Base-by-base conservation (phyloP, 2,329 filamentous ascomycete species). In the Fusarium sp. region DNA sequence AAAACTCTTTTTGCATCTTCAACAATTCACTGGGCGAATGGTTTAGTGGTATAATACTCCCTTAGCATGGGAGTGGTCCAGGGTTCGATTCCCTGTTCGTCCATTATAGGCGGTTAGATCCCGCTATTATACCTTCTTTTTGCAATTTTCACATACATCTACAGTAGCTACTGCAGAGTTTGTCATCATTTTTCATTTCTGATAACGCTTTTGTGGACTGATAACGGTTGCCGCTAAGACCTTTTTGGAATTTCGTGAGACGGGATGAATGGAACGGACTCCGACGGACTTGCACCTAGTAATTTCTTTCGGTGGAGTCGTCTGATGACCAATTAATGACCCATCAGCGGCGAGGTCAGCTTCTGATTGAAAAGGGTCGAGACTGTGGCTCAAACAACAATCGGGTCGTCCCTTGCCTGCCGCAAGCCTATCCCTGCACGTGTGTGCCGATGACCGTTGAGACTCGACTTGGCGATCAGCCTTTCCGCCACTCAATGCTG, bases 21-120 rank as follows among this genome's bases (percentile, higher is more conserved):
- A 38, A 38, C 3, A 38, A 38, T n/a, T n/a, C 34, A 38, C 34
- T n/a, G 62, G 62, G 62, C 62, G 62, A 65, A 65, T 65, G 60
- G 60, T 65, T 65, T 65, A 65, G 62, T 65, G 60, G 62, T 65
- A 65, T 65, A 65, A 65, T 65, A 65, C 62, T 65, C 62, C 62
- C 62, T 65, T 65, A 65, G 62, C 62, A 65, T 51, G 52, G 62
- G 62, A 65, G 60, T 65, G 60, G 62, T 65, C 62, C 60, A 65
- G 62, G 62, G 62, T 65, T 65, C 60, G 62, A 65, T 65, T 65
- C 62, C 60, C 62, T 65, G 60, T 65, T 65, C 60, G 62, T 65
- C 62, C 62, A 65, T 38, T 0, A 0, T 12, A 38, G 34, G 34
- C 5, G 34, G 34, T 12, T 38, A 7, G 3, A 38, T 12, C 1